Evolutionary conservation across 2,329 filamentous ascomycete species (phyloP).

Genomic region (Phyllosticta paracitricarpa): DNA sequence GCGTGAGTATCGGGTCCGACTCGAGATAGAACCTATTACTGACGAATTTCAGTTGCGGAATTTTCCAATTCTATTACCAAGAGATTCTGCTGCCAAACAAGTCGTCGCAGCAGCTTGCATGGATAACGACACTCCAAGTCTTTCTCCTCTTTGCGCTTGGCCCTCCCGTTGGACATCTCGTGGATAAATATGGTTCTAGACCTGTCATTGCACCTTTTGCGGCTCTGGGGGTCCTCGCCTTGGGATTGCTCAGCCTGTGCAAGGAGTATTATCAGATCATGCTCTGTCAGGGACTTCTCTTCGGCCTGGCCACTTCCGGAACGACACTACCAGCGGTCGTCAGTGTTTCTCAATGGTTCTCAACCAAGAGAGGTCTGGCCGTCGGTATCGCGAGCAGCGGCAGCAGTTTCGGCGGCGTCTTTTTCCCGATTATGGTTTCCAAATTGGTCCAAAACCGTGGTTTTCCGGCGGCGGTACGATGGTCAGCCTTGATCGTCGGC

Average conservation of each 20-base stretch:
- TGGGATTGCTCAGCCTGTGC: constrained; percentile 49
- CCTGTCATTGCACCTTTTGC: constrained; percentile 39
- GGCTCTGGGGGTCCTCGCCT: constrained; percentile 42
- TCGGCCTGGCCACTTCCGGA: constrained; percentile 35
- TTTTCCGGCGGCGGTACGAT: constrained; percentile 44
- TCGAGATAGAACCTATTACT: neutral
- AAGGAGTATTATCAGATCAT: constrained; percentile 41
- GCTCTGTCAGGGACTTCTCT: constrained; percentile 40
- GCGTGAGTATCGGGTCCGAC: constrained; percentile 5
- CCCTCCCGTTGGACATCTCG: constrained; percentile 48
- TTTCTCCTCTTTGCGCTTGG: constrained; percentile 26
- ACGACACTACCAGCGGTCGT: constrained; percentile 37
- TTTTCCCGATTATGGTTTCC: constrained; percentile 44
- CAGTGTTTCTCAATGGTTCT: constrained; percentile 40
- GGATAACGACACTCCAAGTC: constrained; percentile 24
- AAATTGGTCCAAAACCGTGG: constrained; percentile 42
- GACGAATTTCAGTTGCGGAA: constrained; percentile 16
- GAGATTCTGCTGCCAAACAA: constrained; percentile 21
- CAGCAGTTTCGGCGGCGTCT: constrained; percentile 41
- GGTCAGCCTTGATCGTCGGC: constrained; percentile 11
- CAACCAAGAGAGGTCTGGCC: constrained; percentile 32
- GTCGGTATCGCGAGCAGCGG: constrained; percentile 38
- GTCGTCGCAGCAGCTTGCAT: constrained; percentile 23
- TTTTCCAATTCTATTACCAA: constrained; percentile 32
- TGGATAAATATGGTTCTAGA: constrained; percentile 50